Evolutionary conservation across 208 protist genomes (phyloP), one percentile per base, ranked within the genome.

Genomic region (Willaertia magna): DNA sequence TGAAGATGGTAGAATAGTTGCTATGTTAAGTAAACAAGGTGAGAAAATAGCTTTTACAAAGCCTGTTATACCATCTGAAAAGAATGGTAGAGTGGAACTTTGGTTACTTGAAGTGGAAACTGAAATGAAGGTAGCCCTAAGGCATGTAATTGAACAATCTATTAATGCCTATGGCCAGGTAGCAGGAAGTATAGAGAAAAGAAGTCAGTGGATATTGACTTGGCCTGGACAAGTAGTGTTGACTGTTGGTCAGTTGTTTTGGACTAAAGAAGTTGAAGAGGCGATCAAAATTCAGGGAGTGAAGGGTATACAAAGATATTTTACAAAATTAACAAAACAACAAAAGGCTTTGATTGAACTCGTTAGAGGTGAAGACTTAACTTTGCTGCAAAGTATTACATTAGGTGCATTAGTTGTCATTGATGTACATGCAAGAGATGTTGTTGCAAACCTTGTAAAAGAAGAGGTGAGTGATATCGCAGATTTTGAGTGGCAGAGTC

Each of bases 401-500:
- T 90, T 97, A 2, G 94, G 96, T 89, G 95, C 95, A 42, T 89
- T 97, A 2, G 95, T 97, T 11, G 95, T 97, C 55, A 95, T 97
- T 51, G 95, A 96, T 87, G 96, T 98, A 74, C 96, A 98, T 90
- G 90, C 92, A 39, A 94, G 95, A 87, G 93, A 94, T 55, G 95
- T 98, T 85, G 96, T 98, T 88, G 93, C 96, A 74, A 90, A 89
- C 43, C 92, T 96, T 88, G 91, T 98, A 16, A 91, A 93, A 55
- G 94, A 95, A 49, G 92, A 93, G 85, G 94, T 97, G 16, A 90
- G 93, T 86, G 92, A 91, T n/a, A 92, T 95, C 16, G 92, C 88
- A 44, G 94, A 94, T 85, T 99, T 99, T 86, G 95, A 98, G 87
- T 99, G 97, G 97, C 90, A 94, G 20, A 91, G 94, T 74, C 97